Conservation (phyloP, 2,329 filamentous ascomycete species). For the Lasiodiplodia sp. region DNA sequence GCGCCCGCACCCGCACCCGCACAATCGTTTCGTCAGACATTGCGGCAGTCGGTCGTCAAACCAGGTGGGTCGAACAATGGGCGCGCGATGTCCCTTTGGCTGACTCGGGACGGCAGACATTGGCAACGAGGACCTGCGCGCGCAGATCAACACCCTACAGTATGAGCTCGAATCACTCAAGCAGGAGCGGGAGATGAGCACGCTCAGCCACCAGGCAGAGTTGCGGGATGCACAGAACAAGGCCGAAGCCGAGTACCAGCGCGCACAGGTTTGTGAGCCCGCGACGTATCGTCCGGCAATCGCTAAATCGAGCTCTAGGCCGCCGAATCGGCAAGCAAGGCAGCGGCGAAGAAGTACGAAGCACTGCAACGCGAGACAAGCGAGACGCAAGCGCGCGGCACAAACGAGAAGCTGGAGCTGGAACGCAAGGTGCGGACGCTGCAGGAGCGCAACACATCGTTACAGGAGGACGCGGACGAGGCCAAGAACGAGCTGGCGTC, state of each 20-base stretch:
- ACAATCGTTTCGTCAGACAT: conserved; percentile 51
- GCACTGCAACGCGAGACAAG: conserved; percentile 61
- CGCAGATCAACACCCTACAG: conserved; percentile 84
- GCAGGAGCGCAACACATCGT: conserved; percentile 73
- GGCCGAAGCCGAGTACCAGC: conserved; percentile 85
- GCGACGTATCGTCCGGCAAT: neutral
- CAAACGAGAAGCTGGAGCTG: conserved; percentile 62
- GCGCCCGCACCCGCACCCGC: conserved; percentile 40
- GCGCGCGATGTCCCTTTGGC: conserved; percentile 18
- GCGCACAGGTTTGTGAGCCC: conserved; percentile 57
- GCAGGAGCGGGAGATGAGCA: conserved; percentile 83
- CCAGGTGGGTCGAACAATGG: conserved; percentile 34
- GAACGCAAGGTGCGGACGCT: conserved; percentile 63
- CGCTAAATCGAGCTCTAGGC: conserved; percentile 41
- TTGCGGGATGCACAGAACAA: conserved; percentile 79
- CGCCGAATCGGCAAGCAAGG: conserved; percentile 60
- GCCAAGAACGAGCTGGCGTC: conserved; percentile 76
- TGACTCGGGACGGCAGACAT: conserved; percentile 41
- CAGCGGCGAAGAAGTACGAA: conserved; percentile 63
- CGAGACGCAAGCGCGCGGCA: conserved; percentile 60
- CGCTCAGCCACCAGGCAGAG: conserved; percentile 82
- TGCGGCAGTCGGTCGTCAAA: conserved; percentile 52
- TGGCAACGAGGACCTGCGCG: conserved; percentile 79
- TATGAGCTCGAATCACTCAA: conserved; percentile 89
- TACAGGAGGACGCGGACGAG: conserved; percentile 86